A percentile compares a stretch with the other conserved stretches of the same genome.
Evolutionary conservation across 2,329 filamentous ascomycete genomes (phyloP).

Genomic region (Trichoderma hamatum): DNA sequence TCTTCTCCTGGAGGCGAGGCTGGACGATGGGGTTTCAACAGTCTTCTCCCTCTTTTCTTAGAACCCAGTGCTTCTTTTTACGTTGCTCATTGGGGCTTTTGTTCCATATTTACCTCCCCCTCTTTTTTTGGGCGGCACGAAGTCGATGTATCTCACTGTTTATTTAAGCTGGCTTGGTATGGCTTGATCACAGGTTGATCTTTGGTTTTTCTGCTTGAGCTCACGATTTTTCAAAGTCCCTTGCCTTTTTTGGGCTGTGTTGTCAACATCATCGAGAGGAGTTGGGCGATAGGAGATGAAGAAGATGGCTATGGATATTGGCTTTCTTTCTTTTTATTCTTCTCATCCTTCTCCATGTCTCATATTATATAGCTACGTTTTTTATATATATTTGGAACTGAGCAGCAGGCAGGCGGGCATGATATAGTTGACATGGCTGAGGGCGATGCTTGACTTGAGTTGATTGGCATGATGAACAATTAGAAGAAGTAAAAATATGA

Average conservation of each 20-base stretch:
- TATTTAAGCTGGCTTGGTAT: constrained; percentile 2
- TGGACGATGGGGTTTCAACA: neutral
- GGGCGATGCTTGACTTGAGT: constrained; percentile 6
- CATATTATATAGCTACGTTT: constrained; percentile 7
- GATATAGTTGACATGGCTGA: neutral
- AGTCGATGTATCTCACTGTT: constrained; percentile 8
- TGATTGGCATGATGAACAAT: constrained; percentile 7
- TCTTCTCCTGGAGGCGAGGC: neutral
- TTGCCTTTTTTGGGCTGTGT: neutral
- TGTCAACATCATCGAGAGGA: constrained; percentile 4
- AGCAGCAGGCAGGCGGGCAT: constrained; percentile 11
- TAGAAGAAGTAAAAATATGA: constrained; percentile 5
- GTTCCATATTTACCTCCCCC: neutral
- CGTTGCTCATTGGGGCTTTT: neutral
- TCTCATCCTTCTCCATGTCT: neutral
- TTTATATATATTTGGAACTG: constrained; percentile 8
- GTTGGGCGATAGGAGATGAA: neutral
- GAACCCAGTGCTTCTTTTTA: neutral
- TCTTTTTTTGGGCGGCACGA: constrained; percentile 9
- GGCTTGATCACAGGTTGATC: constrained; percentile 10
- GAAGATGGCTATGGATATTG: neutral
- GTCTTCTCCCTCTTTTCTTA: neutral
- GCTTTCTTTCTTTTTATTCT: neutral
- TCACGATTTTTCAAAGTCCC: neutral
- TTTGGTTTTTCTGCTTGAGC: constrained; percentile 10